Evolutionary conservation across 805 yeast species (phyloP), one percentile per base, ranked within the genome.

Genomic region (Maudiozyma serrabonitensis): DNA sequence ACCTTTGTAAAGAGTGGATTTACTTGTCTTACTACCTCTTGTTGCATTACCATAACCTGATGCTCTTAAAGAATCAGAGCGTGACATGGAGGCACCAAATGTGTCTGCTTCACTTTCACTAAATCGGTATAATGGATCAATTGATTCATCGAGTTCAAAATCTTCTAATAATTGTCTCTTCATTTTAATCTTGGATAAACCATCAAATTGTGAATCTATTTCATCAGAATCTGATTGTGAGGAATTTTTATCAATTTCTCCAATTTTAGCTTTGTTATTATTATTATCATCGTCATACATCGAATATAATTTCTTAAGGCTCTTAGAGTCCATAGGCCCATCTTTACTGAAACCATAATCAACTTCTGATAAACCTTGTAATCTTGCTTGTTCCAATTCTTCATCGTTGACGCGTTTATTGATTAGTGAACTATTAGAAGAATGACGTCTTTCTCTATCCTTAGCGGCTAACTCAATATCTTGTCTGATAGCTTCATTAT

Each of bases 221-320:
- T 54, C 63, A 43, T 59, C 67, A 2, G 58, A 56, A 44, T 60
- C 66, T 9, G 66, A 64, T 41, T 54, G 54, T 11, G 63, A 58
- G 2, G 62, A 49, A 11, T 31, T 25, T 8, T 40, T 34, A 3
- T 19, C 31, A 21, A 18, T 41, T 11, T 41, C 42, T 13, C 19
- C 13, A 25, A 11, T 6, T n/a, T 13, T 19, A 19, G n/a, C 26
- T 23, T 35, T n/a, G 8, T 6, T 38, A 7, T 12, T 18, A 19
- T 18, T 18, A 23, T 41, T 15, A 18, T 26, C 43, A 26, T 41
- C 16, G 1, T 26, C 43, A 41, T 25, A 23, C 32, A 41, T 13
- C 18, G 21, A 21, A 41, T n/a, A 41, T 16, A 41, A 18, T 12
- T 41, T 25, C 18, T 26, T 23, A 15, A 41, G 15, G 15, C 32